Evolutionary conservation across 306 rosid genomes (phyloP).

Genomic region (Pyrus betulifolia): DNA sequence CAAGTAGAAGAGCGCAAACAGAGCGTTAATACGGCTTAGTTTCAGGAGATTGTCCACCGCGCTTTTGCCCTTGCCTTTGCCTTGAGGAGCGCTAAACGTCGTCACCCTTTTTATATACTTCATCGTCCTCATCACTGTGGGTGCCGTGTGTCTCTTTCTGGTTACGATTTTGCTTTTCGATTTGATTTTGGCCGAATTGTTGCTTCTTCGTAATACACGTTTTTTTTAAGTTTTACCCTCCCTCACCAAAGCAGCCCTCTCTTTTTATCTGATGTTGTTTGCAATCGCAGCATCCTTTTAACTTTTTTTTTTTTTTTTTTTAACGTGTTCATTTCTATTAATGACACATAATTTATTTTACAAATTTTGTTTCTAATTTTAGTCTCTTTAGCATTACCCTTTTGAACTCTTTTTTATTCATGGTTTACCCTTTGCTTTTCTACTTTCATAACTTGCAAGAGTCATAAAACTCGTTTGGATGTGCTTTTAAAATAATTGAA

Average conservation of each 20-base stretch:
- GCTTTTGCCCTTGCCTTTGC: neutral
- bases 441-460: too few species aligned
- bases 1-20: neutral
- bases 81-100: neutral
- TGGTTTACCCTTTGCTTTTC: too few species aligned
- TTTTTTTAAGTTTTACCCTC: neutral
- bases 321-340: too few species aligned
- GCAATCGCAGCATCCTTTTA: neutral
- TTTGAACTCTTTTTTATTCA: too few species aligned
- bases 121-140: neutral
- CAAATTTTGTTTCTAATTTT: too few species aligned
- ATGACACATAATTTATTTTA: too few species aligned
- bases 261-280: neutral
- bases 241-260: neutral
- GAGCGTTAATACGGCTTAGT: slow-evolving; percentile 7
- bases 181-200: slow-evolving; percentile 5
- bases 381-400: too few species aligned
- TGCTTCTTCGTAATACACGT: neutral
- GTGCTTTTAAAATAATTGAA: too few species aligned
- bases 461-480: too few species aligned
- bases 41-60: slow-evolving; percentile 2
- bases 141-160: neutral
- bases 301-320: too few species aligned
- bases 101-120: neutral
- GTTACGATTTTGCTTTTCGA: slow-evolving; percentile 12